Base-by-base conservation (phyloP, 345 rosid genomes). In the Moringa oleifera region DNA sequence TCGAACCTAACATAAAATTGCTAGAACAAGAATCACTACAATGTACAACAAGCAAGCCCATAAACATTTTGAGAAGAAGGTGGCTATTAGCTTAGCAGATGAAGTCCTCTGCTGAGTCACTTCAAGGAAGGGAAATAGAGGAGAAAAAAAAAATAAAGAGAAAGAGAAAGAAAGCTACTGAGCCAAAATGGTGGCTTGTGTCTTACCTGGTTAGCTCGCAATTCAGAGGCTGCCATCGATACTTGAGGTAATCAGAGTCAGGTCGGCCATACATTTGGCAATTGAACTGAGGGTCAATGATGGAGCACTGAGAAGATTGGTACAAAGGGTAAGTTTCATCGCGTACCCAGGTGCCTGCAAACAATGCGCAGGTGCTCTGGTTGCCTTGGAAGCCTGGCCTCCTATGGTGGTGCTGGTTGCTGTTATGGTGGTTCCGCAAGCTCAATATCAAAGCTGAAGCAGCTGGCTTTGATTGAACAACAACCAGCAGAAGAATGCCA, bases 241-340 rank as follows among this genome's bases (percentile, higher is more conserved):
- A 94, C 68, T 80, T 83, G 75, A 86, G 96, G 66, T 90, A 94
- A 8, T 79, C 83, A 19, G 95, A 77, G 71, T 94, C 99, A 2
- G 97, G 97, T 33, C 99, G 82, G 19, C 99, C 99, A 61, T 80
- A 74, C 75, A 79, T 76, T 59, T 83, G 88, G 60, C 99, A 94
- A 65, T 94, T 86, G 62, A 82, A 94, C 64, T 85, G 82, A 0
- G 88, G 83, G 54, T 86, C 96, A 51, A 94, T 85, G 74, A 79
- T 80, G 59, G 97, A 90, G 28, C 80, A 79, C 52, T 75, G 67
- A 31, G 87, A 68, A 53, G 87, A 83, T 58, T 83, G 71, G 71
- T 94, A 94, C 18, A 84, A 59, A 1, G 99, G 99, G 71, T 88
- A 89, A 11, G 83, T 51, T 53, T 73, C 80, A 69, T 89, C 96